A percentile compares a stretch with the other conserved stretches of the same genome.
These are phyloP conservation scores for Funneliformis geosporum DNA, from an alignment of 192 early-diverging fungal genomes.

Conservation along the genomic window DNA sequence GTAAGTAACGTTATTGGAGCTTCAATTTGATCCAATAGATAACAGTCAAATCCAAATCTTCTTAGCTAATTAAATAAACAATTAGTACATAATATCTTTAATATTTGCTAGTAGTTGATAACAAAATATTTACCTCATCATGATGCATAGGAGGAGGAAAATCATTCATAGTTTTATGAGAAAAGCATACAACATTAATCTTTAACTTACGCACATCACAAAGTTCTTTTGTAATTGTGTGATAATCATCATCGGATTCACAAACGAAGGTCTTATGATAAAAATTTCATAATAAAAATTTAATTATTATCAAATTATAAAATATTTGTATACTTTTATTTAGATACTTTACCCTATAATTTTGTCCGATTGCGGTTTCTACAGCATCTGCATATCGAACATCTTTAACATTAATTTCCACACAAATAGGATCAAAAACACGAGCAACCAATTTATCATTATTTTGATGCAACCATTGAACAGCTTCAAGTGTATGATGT, in stretches of 20 bases:
- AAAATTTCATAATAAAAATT: slow-evolving; percentile 15
- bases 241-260: slow-evolving; percentile 79
- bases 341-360: slow-evolving; percentile 3
- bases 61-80: slow-evolving; percentile 42
- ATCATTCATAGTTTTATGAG: slow-evolving; percentile 34
- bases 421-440: slow-evolving; percentile 71
- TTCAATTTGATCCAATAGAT: slow-evolving; percentile 73
- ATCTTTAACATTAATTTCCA: slow-evolving; percentile 74
- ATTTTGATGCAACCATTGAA: slow-evolving; percentile 72
- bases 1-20: slow-evolving; percentile 65
- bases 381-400: slow-evolving; percentile 62
- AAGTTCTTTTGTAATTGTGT: slow-evolving; percentile 60
- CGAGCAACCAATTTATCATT: slow-evolving; percentile 60
- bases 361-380: slow-evolving; percentile 47
- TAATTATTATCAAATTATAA: neutral
- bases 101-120: no score
- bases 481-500: slow-evolving; percentile 59
- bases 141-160: slow-evolving; percentile 39
- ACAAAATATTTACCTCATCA: slow-evolving; percentile 26
- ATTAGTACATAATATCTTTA: neutral
- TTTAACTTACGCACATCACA: slow-evolving; percentile 63
- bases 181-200: slow-evolving; percentile 59
- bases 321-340: neutral
- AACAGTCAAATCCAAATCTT: slow-evolving; percentile 72
- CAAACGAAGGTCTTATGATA: slow-evolving; percentile 71